phyloP scores from a whole-genome alignment of 306 rosid species.

The Prunus armeniaca region DNA sequence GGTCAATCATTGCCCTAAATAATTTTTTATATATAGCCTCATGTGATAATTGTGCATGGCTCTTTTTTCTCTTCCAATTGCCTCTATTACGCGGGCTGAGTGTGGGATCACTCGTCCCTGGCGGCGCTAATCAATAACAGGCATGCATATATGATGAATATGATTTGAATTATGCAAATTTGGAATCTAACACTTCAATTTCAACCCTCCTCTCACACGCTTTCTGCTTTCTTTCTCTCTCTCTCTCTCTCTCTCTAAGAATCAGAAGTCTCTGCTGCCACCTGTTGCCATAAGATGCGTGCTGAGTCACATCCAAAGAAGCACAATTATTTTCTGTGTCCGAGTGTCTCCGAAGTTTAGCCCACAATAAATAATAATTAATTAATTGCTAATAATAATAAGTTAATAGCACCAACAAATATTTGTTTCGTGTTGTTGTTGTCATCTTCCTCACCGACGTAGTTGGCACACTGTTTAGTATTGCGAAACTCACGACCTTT shows the following conservation, averaged over 20 bases:
- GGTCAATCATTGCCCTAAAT: conserved; percentile 5
- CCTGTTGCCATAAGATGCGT: conserved; percentile 15
- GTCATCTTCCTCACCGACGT: neutral
- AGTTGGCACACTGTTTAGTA: neutral
- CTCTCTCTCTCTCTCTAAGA: neutral
- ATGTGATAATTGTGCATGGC: conserved; percentile 21
- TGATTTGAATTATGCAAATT: neutral
- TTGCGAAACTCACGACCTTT: neutral
- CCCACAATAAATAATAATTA: neutral
- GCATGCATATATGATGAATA: neutral
- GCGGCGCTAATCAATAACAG: conserved; percentile 28
- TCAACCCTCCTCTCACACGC: conserved; percentile 19
- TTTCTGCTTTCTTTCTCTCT: neutral
- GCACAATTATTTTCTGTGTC: conserved; percentile 12
- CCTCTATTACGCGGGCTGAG: neutral
- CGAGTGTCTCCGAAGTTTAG: conserved; percentile 1
- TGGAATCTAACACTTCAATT: neutral
- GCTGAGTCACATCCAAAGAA: conserved; percentile 12
- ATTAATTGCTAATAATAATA: neutral
- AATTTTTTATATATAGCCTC: neutral
- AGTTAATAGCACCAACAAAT: neutral
- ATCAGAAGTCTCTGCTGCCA: neutral
- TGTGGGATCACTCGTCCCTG: neutral
- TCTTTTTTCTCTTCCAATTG: neutral
- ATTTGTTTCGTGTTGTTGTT: neutral